Base-by-base conservation (phyloP, 2,329 filamentous ascomycete genomes). In the Parafenestella ontariensis region DNA sequence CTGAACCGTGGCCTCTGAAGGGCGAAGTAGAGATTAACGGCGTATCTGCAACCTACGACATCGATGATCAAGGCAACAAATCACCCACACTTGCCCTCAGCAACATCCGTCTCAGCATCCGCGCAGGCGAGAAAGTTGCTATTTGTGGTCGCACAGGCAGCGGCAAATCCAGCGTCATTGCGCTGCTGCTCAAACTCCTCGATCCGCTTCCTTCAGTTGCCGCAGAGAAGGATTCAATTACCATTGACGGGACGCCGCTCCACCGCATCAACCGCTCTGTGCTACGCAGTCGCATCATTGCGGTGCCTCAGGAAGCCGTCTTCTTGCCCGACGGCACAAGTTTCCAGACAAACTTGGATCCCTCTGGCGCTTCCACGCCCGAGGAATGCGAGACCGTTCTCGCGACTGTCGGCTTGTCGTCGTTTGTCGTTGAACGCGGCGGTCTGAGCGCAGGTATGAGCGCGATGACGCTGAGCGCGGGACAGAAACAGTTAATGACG, bases 401-500 rank as follows among this genome's bases (percentile, higher is more conserved):
- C 0, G 54, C 66, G 28, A 77, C 75, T 49, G 77, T 82, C 2
- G 71, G 77, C 5, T 63, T 84, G 1, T 76, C 72, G 69, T 42
- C 62, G 0, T 59, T 66, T 1, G 64, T 82, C 15, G 54, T 69
- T 3, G 42, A 62, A 0, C 46, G 36, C 41, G 51, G 64, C 28
- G 55, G 54, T 29, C n/a, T 62, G 18, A 10, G 52, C 21, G 51
- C 51, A 36, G 37, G 31, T 15, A 53, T 62, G 57, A 44, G n/a
- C n/a, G 29, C 44, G 4, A 26, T 24, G 2, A 50, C 46, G 1
- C 23, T 64, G 2, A 54, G 52, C 21, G 43, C 45, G 4, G 87
- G 87, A 0, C 86, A 89, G 68, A 81, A 80, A 44, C 86, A 89
- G 60, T 78, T 89, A 0, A 84, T 89, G 52, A 84, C 81, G 49